A percentile compares a stretch with the other conserved stretches of the same genome.
Conservation (phyloP, 331 rosid genomes). For the Ulmus americana region DNA sequence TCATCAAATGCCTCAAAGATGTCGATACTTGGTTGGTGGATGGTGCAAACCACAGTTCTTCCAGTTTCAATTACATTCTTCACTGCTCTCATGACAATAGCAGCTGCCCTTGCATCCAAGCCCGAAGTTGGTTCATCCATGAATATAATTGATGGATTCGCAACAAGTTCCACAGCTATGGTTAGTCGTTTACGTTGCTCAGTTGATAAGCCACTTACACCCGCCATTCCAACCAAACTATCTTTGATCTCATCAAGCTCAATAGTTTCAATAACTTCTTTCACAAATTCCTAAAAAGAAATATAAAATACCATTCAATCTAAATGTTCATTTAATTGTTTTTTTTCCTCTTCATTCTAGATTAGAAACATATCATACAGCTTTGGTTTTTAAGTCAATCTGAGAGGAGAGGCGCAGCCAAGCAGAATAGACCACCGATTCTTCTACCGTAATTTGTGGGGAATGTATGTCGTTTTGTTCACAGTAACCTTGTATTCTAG, state of each 20-base stretch:
- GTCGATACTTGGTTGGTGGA: constrained; percentile 89
- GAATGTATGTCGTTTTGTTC: constrained; percentile 18
- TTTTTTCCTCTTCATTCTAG: no score
- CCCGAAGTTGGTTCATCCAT: constrained; percentile 97
- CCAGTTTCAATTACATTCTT: constrained; percentile 77
- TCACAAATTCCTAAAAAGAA: constrained; percentile 56
- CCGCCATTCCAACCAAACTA: constrained; percentile 66
- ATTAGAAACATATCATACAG: neutral
- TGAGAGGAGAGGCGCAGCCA: constrained; percentile 14
- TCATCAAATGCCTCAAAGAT: constrained; percentile 84
- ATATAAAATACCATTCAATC: neutral
- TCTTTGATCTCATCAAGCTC: constrained; percentile 71
- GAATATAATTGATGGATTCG: constrained; percentile 84
- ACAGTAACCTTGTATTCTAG: constrained; percentile 15
- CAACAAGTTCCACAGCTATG: constrained; percentile 87
- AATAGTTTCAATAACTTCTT: constrained; percentile 71
- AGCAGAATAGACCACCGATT: constrained; percentile 12
- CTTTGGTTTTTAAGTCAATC: constrained; percentile 11
- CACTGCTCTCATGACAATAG: constrained; percentile 86
- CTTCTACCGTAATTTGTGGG: constrained; percentile 11
- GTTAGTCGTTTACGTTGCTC: constrained; percentile 87
- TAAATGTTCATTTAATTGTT: neutral
- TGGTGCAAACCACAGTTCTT: constrained; percentile 83
- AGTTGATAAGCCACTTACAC: constrained; percentile 69
- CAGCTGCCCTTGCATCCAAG: constrained; percentile 87